Conservation (phyloP, 2,329 filamentous ascomycete genomes). For the Alternaria atra region DNA sequence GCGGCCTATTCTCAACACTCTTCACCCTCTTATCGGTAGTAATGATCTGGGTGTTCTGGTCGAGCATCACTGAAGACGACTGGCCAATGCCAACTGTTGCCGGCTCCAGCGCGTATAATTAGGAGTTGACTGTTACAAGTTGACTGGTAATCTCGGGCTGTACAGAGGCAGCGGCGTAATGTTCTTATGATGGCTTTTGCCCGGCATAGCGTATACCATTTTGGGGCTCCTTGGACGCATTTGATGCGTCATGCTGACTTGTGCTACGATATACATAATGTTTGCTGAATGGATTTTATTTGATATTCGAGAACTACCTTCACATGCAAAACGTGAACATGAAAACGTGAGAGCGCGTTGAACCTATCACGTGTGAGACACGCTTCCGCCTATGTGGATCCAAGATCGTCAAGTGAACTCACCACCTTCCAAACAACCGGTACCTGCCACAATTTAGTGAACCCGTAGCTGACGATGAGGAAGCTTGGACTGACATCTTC, state of each 20-base stretch:
- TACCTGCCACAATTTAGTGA: conserved; percentile 4
- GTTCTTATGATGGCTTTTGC: conserved; percentile 46
- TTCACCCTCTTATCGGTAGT: conserved; percentile 88
- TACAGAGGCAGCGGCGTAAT: conserved; percentile 42
- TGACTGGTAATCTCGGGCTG: conserved; percentile 24
- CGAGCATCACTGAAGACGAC: conserved; percentile 98
- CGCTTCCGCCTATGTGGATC: conserved; percentile 15
- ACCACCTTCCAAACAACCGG: conserved; percentile 10
- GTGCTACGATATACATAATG: conserved; percentile 47
- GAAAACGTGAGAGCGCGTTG: conserved; percentile 30
- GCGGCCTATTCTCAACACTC: conserved; percentile 88
- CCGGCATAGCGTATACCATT: conserved; percentile 53
- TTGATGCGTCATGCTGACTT: conserved; percentile 37
- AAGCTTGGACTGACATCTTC: not conserved
- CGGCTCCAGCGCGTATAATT: conserved; percentile 53
- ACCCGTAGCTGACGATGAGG: conserved; percentile 6
- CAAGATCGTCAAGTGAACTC: conserved; percentile 15
- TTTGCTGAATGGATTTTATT: conserved; percentile 30
- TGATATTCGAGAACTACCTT: conserved; percentile 1
- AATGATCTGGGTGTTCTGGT: conserved; percentile 95
- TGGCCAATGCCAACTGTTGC: conserved; percentile 73
- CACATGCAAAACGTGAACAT: conserved; percentile 22
- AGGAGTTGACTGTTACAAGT: conserved; percentile 15
- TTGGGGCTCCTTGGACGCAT: conserved; percentile 41
- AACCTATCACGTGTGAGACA: conserved; percentile 28